Conservation (phyloP, 768 basidiomycete species). For the Lactarius sp. region DNA sequence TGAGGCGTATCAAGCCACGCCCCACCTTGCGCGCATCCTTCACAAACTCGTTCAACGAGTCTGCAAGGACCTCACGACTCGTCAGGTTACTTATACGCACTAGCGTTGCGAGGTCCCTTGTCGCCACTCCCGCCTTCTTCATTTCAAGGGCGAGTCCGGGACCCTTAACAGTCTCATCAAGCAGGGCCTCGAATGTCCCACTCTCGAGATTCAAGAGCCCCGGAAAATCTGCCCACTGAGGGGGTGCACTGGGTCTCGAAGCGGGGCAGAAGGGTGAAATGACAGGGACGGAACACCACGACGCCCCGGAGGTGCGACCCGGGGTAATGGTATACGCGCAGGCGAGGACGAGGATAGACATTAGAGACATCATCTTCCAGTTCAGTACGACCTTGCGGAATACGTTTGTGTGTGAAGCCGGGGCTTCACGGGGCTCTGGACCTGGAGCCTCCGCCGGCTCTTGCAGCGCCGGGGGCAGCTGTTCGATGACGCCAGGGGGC, state of each 20-base stretch:
- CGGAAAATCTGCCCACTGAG: constrained; percentile 55
- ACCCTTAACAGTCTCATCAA: constrained; percentile 54
- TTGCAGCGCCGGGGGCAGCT: background rate
- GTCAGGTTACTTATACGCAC: constrained; percentile 60
- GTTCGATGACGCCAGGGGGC: background rate
- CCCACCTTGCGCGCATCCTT: constrained; percentile 57
- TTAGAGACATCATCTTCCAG: constrained; percentile 46
- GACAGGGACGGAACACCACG: constrained; percentile 58
- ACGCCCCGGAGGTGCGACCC: constrained; percentile 33
- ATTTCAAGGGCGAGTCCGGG: constrained; percentile 61
- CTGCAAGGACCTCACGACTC: constrained; percentile 52
- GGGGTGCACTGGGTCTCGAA: constrained; percentile 19
- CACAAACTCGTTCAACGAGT: constrained; percentile 49
- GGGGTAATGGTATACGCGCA: constrained; percentile 40
- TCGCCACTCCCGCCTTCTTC: constrained; percentile 75
- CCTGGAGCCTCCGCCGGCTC: background rate
- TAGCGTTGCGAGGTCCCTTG: constrained; percentile 56
- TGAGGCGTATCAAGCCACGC: constrained; percentile 54
- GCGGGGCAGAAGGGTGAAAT: constrained; percentile 44
- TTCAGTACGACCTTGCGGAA: constrained; percentile 39
- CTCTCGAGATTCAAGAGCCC: constrained; percentile 55
- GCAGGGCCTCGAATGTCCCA: constrained; percentile 55
- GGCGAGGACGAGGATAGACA: constrained; percentile 49
- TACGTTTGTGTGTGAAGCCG: constrained; percentile 40
- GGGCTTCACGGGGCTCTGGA: background rate